Conservation (phyloP, 1,284 basidiomycete genomes). For the Ganoderma boninense region DNA sequence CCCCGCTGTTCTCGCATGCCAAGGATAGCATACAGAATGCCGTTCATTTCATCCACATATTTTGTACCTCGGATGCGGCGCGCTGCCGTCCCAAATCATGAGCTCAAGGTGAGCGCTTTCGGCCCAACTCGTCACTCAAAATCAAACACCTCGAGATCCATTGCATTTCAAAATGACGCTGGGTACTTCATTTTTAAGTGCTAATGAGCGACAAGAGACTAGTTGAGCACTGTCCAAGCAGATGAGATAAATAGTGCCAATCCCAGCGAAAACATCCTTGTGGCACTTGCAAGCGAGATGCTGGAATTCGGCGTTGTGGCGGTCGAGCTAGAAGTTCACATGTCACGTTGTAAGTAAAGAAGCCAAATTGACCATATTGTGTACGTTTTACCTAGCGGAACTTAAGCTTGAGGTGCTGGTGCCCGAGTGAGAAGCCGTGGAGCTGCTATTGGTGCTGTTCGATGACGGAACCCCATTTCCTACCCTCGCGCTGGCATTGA, state of each 20-base stretch:
- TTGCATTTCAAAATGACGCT: not conserved
- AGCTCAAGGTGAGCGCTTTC: not conserved
- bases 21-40: not conserved
- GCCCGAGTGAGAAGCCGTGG: slow-evolving; percentile 4
- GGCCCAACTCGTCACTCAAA: not conserved
- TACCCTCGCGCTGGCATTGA: slow-evolving; percentile 51
- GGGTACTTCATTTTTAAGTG: not conserved
- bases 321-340: not conserved
- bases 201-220: not conserved
- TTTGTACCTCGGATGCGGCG: not conserved
- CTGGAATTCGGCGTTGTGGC: not conserved
- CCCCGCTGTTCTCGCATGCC: not conserved
- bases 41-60: not conserved
- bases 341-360: not conserved
- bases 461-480: slow-evolving; percentile 15
- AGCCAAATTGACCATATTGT: not conserved
- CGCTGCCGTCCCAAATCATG: not conserved
- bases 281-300: not conserved
- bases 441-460: not conserved
- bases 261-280: not conserved
- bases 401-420: not conserved
- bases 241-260: not conserved
- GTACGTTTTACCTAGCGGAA: not conserved
- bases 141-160: not conserved
- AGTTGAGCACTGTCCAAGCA: not conserved